Percentiles rank a stretch among this genome's conserved stretches.
Conservation (phyloP, 352 stramenopile genomes). For the Thalassiosira ordinaria region DNA sequence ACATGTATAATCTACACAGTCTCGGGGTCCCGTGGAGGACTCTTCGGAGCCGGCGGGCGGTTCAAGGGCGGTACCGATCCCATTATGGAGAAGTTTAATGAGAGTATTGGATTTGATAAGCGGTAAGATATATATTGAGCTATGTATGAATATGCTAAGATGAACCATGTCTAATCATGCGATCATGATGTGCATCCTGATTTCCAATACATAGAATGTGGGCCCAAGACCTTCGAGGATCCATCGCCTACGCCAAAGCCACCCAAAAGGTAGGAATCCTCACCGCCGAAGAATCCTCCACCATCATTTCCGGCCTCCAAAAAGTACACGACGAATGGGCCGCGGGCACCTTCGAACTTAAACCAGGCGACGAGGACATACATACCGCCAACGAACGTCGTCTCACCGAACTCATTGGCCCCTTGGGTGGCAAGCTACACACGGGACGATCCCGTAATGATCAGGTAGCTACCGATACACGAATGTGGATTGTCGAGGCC, state of each 20-base stretch:
- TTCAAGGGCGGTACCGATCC: slow-evolving; percentile 90
- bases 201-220: no score
- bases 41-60: slow-evolving; percentile 88
- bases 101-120: slow-evolving; percentile 96
- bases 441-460: slow-evolving; percentile 93
- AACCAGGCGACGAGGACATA: slow-evolving; percentile 98
- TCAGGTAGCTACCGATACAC: slow-evolving; percentile 97
- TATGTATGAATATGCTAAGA: no score
- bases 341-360: slow-evolving; percentile 84
- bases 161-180: no score
- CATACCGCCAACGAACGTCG: slow-evolving; percentile 98
- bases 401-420: slow-evolving; percentile 96
- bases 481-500: slow-evolving; percentile 91
- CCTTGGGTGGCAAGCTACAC: slow-evolving; percentile 97
- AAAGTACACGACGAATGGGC: slow-evolving; percentile 91
- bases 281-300: slow-evolving; percentile 88
- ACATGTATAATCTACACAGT: no score
- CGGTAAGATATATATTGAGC: no score
- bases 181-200: no score
- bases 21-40: slow-evolving; percentile 71
- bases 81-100: slow-evolving; percentile 99
- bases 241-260: slow-evolving; percentile 93
- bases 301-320: slow-evolving; percentile 90
- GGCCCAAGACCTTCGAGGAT: slow-evolving; percentile 94
- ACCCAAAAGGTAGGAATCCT: slow-evolving; percentile 92